phyloP scores from a whole-genome alignment of 768 basidiomycete genomes.

The Suillus lakei region DNA sequence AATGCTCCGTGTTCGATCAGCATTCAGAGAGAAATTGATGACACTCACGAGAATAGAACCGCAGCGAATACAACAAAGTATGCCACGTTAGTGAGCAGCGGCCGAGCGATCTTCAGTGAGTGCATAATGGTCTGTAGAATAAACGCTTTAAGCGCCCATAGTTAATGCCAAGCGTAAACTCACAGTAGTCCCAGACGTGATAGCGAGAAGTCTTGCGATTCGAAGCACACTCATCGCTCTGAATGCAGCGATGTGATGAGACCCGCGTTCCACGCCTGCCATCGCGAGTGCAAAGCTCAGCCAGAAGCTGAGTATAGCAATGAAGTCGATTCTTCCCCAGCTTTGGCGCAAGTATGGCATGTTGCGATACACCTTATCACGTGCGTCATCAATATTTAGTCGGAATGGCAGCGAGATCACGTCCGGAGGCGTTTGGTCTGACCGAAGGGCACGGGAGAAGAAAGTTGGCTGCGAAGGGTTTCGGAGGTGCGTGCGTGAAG shows the following conservation, averaged over 20 bases:
- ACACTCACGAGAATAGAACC: slow-evolving; percentile 78
- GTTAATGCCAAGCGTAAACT: slow-evolving; percentile 29
- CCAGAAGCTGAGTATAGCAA: slow-evolving; percentile 91
- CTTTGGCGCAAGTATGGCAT: slow-evolving; percentile 91
- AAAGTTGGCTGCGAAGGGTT: slow-evolving; percentile 54
- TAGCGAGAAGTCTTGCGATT: slow-evolving; percentile 78
- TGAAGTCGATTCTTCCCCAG: slow-evolving; percentile 89
- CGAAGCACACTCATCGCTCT: slow-evolving; percentile 87
- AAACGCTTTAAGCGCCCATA: not conserved
- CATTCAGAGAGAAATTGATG: not conserved
- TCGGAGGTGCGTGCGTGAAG: slow-evolving; percentile 42
- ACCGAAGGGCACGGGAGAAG: slow-evolving; percentile 52
- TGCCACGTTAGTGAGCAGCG: slow-evolving; percentile 87
- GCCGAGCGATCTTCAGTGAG: slow-evolving; percentile 87
- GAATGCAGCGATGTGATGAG: slow-evolving; percentile 82
- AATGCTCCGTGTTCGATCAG: not conserved
- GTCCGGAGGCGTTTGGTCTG: slow-evolving; percentile 43
- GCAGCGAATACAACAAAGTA: slow-evolving; percentile 93
- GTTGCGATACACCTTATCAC: slow-evolving; percentile 62
- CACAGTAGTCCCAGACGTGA: slow-evolving; percentile 92
- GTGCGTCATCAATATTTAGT: slow-evolving; percentile 58
- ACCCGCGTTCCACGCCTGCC: slow-evolving; percentile 67
- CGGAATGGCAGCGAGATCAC: slow-evolving; percentile 64
- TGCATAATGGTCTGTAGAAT: slow-evolving; percentile 78
- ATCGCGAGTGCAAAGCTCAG: slow-evolving; percentile 74